Evolutionary conservation across 192 early-diverging fungal species (phyloP).

Genomic region (Backusella liffmaniae): DNA sequence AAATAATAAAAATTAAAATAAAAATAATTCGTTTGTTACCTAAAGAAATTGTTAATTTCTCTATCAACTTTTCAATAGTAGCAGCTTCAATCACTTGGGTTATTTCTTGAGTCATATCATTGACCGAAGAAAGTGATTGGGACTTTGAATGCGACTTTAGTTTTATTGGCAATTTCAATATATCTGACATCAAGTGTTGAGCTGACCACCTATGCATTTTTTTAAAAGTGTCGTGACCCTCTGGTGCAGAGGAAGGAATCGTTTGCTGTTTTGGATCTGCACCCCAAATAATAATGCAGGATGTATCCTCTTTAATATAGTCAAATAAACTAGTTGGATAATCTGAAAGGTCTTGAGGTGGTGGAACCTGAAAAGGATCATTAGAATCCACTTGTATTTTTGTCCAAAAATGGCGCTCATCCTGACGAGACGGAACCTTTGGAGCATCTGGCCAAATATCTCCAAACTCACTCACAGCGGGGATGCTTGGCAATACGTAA

Average conservation of each 20-base stretch:
- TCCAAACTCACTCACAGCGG: conserved; percentile 14
- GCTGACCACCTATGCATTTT: conserved; percentile 10
- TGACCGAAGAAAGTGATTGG: neutral
- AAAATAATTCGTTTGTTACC: conserved; percentile 30
- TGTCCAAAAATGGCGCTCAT: neutral
- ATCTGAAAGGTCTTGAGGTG: conserved; percentile 26
- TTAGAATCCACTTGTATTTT: neutral
- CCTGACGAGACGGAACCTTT: neutral
- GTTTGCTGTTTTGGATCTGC: conserved; percentile 21
- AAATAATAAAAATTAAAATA: neutral
- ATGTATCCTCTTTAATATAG: conserved; percentile 27
- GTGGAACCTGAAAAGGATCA: conserved; percentile 4
- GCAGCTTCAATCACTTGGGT: conserved; percentile 42
- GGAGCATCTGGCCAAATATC: neutral
- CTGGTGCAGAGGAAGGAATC: neutral
- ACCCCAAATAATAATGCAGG: conserved; percentile 37
- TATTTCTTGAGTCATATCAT: neutral
- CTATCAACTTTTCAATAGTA: conserved; percentile 54
- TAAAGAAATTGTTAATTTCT: conserved; percentile 52
- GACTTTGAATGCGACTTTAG: neutral
- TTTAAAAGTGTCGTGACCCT: neutral
- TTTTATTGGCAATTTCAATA: neutral
- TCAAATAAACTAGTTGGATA: conserved; percentile 37
- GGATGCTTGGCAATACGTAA: conserved; percentile 7
- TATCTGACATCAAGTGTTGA: neutral